Conservation (phyloP, 371 early-diverging fungal species). For the Fennellomyces sp. region DNA sequence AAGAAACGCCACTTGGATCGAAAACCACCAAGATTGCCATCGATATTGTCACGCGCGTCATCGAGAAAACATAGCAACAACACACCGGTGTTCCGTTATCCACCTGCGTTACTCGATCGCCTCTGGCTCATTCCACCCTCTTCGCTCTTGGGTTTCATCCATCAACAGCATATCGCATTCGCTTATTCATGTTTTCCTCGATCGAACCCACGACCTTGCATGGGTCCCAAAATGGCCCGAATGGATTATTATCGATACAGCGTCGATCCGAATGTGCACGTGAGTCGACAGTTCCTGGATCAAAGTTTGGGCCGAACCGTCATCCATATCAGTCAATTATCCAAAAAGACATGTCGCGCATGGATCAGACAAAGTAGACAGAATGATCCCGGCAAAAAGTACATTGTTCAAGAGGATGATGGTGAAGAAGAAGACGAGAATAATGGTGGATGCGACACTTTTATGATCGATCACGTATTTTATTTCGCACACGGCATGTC, state of each 20-base stretch:
- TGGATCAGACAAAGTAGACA: background rate
- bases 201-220: background rate
- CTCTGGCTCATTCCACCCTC: background rate
- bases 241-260: background rate
- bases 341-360: background rate
- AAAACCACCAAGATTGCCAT: background rate
- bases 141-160: conserved; percentile 36
- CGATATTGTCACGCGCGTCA: background rate
- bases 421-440: background rate
- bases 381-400: background rate
- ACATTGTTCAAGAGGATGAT: background rate
- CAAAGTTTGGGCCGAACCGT: background rate
- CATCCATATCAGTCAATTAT: background rate
- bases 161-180: conserved; percentile 62
- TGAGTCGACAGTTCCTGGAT: background rate
- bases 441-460: background rate
- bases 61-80: background rate
- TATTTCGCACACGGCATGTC: background rate
- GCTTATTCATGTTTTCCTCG: conserved; percentile 52
- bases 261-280: background rate
- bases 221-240: background rate
- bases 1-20: background rate
- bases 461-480: background rate
- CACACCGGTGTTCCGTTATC: background rate
- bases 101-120: no score